Conservation (phyloP, 495 filamentous ascomycete species). For the Neurospora sp. region DNA sequence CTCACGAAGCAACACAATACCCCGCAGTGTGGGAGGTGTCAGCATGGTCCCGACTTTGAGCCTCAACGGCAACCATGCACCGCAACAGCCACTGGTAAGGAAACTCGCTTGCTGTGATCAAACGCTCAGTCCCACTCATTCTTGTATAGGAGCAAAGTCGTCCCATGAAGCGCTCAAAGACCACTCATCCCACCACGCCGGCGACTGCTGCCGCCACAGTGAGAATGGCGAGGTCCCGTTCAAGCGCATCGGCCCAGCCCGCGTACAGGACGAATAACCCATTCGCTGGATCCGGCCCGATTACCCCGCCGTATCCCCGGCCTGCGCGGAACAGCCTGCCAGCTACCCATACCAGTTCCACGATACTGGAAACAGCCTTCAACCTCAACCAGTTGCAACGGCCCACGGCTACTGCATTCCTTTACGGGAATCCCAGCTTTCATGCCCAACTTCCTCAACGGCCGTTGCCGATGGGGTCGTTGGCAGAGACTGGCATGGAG, state of each 20-base stretch:
- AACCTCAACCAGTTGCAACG: constrained; percentile 9
- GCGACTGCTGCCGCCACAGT: constrained; percentile 4
- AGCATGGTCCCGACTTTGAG: constrained; percentile 1
- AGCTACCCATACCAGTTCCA: neutral
- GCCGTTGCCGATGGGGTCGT: neutral
- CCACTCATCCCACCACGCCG: constrained; percentile 11
- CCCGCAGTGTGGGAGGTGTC: constrained; percentile 16
- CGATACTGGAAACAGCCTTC: constrained; percentile 5
- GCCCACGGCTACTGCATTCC: constrained; percentile 4
- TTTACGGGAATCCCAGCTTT: constrained; percentile 7
- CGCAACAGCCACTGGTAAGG: constrained; percentile 13
- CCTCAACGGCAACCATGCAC: neutral
- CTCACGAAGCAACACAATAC: constrained; percentile 23
- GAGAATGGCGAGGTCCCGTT: constrained; percentile 22
- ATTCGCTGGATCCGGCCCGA: constrained; percentile 1
- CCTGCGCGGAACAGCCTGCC: constrained; percentile 1
- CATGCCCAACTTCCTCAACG: neutral
- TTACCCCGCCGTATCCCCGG: constrained; percentile 3
- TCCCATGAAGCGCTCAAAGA: constrained; percentile 27
- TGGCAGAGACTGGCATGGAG: constrained; percentile 6
- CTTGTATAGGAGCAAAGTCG: constrained; percentile 13
- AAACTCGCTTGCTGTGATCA: neutral
- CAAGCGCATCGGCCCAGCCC: constrained; percentile 8
- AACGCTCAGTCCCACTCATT: constrained; percentile 3
- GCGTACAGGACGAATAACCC: neutral